Percentiles rank a stretch among this genome's conserved stretches.
Evolutionary conservation across 1,284 basidiomycete species (phyloP).

Genomic region (Boletus mariae): DNA sequence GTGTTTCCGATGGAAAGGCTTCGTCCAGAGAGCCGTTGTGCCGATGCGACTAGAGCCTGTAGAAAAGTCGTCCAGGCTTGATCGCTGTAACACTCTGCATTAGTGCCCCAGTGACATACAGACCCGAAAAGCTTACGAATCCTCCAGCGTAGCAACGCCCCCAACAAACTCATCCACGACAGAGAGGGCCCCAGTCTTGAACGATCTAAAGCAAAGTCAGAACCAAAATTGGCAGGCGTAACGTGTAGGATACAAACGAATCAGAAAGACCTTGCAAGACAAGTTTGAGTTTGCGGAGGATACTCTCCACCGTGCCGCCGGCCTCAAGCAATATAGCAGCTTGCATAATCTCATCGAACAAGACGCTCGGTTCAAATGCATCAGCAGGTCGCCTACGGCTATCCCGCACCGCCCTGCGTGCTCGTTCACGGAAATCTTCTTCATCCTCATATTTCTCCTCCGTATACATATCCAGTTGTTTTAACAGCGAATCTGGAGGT

Average conservation of each 20-base stretch:
- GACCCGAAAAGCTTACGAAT: constrained; percentile 42
- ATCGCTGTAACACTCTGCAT: constrained; percentile 13
- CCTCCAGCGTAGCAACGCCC: constrained; percentile 59
- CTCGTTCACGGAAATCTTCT: constrained; percentile 72
- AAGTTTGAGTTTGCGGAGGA: constrained; percentile 37
- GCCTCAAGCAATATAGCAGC: constrained; percentile 44
- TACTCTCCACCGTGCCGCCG: constrained; percentile 13
- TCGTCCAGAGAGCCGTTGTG: constrained; percentile 20
- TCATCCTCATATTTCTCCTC: constrained; percentile 91
- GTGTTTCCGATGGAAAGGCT: constrained; percentile 16
- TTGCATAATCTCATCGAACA: constrained; percentile 54
- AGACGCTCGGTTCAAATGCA: constrained; percentile 47
- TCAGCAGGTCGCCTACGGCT: constrained; percentile 35
- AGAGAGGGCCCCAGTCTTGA: constrained; percentile 60
- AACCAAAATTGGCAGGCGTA: background rate
- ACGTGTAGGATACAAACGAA: constrained; percentile 44
- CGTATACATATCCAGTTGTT: constrained; percentile 76
- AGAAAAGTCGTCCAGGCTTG: constrained; percentile 17
- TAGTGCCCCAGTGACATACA: background rate
- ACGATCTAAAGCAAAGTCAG: constrained; percentile 42
- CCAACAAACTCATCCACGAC: constrained; percentile 67
- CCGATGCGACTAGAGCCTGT: constrained; percentile 18
- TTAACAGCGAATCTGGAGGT: constrained; percentile 70
- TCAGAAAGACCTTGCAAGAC: constrained; percentile 62
- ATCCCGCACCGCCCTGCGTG: constrained; percentile 42